Percentiles rank a stretch among this genome's conserved stretches.
These are phyloP conservation scores for Thymus mandschuricus DNA, from an alignment of 257 asterid genomes.

Conservation along the genomic window DNA sequence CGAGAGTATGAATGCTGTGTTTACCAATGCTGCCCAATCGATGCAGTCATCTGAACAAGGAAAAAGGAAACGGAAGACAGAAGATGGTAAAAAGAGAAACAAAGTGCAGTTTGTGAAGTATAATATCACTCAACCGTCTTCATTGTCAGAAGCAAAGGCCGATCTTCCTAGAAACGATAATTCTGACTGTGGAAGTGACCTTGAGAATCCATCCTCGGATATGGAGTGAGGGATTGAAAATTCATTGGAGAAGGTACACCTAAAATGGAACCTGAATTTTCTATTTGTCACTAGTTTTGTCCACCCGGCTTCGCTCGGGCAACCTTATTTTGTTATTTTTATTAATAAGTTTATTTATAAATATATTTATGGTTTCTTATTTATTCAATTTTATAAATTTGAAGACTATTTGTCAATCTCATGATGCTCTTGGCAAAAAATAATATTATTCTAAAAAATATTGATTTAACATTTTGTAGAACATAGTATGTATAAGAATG, in stretches of 20 bases:
- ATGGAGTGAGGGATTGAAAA: conserved; percentile 30
- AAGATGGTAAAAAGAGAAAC: conserved; percentile 36
- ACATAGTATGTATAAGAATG: too few species aligned
- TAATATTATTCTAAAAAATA: too few species aligned
- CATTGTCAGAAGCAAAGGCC: conserved; percentile 27
- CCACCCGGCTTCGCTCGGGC: too few species aligned
- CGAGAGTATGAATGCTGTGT: conserved; percentile 52
- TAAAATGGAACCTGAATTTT: conserved; percentile 1
- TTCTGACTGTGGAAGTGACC: conserved; percentile 53
- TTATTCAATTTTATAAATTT: too few species aligned
- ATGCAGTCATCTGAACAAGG: conserved; percentile 50
- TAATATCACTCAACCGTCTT: conserved; percentile 39
- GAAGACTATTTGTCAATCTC: too few species aligned
- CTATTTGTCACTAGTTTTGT: background rate
- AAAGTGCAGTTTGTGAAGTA: conserved; percentile 52
- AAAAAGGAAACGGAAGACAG: conserved; percentile 48
- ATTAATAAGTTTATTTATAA: too few species aligned
- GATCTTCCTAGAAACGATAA: conserved; percentile 29
- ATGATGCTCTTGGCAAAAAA: too few species aligned
- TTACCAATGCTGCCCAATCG: conserved; percentile 59
- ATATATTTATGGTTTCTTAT: too few species aligned
- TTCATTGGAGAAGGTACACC: background rate
- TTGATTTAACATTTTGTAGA: too few species aligned
- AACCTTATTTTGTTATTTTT: too few species aligned
- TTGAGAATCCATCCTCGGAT: conserved; percentile 59